Percentiles rank a stretch among this genome's conserved stretches.
phyloP scores from a whole-genome alignment of 2,329 filamentous ascomycete genomes.

The Gaeumannomyces sp. region DNA sequence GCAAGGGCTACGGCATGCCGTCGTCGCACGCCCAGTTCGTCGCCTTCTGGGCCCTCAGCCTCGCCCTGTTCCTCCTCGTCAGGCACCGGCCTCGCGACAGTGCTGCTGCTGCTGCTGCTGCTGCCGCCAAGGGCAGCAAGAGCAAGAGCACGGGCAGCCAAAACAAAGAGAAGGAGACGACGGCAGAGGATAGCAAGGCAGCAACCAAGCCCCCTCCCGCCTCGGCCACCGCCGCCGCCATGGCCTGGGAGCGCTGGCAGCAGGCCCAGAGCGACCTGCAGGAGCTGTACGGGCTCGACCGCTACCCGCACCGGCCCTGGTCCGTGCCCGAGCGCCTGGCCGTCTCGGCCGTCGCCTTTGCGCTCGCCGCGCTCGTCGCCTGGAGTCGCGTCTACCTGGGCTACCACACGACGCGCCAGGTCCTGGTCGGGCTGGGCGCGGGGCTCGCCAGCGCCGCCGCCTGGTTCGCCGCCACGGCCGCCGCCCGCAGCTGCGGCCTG shows the following conservation, averaged over 20 bases:
- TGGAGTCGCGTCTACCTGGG: slow-evolving; percentile 82
- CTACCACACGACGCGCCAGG: slow-evolving; percentile 87
- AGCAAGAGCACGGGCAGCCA: not conserved
- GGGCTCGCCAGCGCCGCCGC: slow-evolving; percentile 63
- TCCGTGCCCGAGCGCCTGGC: slow-evolving; percentile 53
- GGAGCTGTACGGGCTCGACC: slow-evolving; percentile 18
- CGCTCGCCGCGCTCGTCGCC: slow-evolving; percentile 63
- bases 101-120: not conserved
- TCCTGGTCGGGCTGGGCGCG: slow-evolving; percentile 69
- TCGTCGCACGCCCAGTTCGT: slow-evolving; percentile 92
- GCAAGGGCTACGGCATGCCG: slow-evolving; percentile 97
- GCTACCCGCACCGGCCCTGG: slow-evolving; percentile 46
- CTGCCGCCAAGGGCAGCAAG: not conserved
- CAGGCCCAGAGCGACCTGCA: slow-evolving; percentile 5
- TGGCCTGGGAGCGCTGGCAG: slow-evolving; percentile 4
- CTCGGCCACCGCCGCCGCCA: not conserved
- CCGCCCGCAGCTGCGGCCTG: slow-evolving; percentile 60
- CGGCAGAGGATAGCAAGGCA: not conserved
- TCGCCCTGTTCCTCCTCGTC: slow-evolving; percentile 77
- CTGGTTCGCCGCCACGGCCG: slow-evolving; percentile 73
- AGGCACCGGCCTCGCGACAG: slow-evolving; percentile 58
- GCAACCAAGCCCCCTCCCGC: not conserved
- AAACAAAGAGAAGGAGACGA: not conserved
- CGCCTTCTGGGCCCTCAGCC: slow-evolving; percentile 79
- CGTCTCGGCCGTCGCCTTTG: slow-evolving; percentile 48